Evolutionary conservation across 192 early-diverging fungal genomes (phyloP).

Genomic region (Geosiphon pyriformis): DNA sequence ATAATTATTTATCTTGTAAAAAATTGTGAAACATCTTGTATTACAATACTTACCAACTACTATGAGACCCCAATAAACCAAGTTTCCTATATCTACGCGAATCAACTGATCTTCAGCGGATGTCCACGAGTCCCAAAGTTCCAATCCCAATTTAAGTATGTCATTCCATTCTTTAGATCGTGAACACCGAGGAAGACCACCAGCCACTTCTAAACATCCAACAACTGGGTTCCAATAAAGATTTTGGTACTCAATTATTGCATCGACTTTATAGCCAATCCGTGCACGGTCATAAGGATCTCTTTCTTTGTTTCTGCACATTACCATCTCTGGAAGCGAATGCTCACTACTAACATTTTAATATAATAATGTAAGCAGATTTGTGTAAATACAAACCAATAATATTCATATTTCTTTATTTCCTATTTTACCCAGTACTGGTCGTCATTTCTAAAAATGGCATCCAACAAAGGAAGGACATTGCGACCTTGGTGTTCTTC

Average conservation of each 20-base stretch:
- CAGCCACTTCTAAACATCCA: slow-evolving; percentile 2
- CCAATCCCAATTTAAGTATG: slow-evolving; percentile 11
- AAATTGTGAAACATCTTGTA: neutral
- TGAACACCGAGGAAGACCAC: neutral
- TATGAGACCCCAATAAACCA: slow-evolving; percentile 15
- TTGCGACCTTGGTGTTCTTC: slow-evolving; percentile 21
- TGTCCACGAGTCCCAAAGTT: slow-evolving; percentile 11
- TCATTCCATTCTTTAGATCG: slow-evolving; percentile 9
- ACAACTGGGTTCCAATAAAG: slow-evolving; percentile 9
- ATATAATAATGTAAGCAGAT: neutral
- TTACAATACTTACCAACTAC: slow-evolving; percentile 23
- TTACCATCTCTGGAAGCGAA: neutral
- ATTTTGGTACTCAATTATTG: neutral
- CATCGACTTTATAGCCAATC: slow-evolving; percentile 13
- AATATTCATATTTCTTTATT: slow-evolving; percentile 15
- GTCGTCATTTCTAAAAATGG: neutral
- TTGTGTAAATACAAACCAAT: neutral
- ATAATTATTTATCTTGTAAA: neutral
- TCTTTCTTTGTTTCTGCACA: slow-evolving; percentile 8
- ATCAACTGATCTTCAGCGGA: slow-evolving; percentile 1
- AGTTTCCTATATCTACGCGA: slow-evolving; percentile 1
- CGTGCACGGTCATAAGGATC: neutral
- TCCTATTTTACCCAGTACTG: slow-evolving; percentile 13
- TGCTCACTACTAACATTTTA: slow-evolving; percentile 11
- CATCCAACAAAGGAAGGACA: slow-evolving; percentile 17